phyloP scores from a whole-genome alignment of 2,329 filamentous ascomycete genomes.

The Teratosphaeria pseudoeucalypti region DNA sequence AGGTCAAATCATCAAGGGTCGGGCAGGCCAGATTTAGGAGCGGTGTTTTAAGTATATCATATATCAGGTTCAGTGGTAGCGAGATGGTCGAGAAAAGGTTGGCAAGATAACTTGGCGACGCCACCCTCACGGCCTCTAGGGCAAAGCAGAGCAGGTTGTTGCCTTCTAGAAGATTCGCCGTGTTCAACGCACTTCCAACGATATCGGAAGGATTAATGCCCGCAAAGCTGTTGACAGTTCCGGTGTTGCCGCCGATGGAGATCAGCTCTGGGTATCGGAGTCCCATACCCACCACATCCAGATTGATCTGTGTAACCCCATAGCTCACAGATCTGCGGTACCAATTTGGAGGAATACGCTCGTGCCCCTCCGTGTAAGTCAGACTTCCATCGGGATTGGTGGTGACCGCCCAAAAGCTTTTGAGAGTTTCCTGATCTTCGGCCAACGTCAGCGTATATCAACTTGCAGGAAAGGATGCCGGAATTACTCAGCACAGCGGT shows the following conservation, averaged over 20 bases:
- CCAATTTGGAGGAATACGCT: slow-evolving; percentile 21
- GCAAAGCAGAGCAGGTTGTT: slow-evolving; percentile 30
- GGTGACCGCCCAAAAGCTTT: slow-evolving; percentile 24
- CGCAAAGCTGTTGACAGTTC: slow-evolving; percentile 14
- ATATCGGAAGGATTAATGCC: slow-evolving; percentile 15
- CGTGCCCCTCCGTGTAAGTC: slow-evolving; percentile 8
- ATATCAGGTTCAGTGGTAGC: background rate
- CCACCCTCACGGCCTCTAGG: slow-evolving; percentile 23
- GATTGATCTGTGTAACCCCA: slow-evolving; percentile 14
- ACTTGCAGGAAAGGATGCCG: background rate
- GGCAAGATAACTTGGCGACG: slow-evolving; percentile 22
- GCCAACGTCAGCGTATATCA: background rate
- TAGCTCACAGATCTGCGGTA: slow-evolving; percentile 7
- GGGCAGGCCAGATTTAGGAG: background rate
- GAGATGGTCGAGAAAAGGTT: slow-evolving; percentile 12
- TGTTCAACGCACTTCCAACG: slow-evolving; percentile 19
- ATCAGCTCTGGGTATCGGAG: slow-evolving; percentile 10
- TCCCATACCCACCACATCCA: slow-evolving; percentile 19
- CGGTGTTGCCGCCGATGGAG: slow-evolving; percentile 24
- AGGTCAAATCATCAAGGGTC: background rate
- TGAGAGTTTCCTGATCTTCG: slow-evolving; percentile 16
- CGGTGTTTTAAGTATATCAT: background rate
- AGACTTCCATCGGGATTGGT: slow-evolving; percentile 17
- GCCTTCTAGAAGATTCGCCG: slow-evolving; percentile 14
- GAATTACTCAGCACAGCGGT: slow-evolving; percentile 23